phyloP scores from a whole-genome alignment of 2,329 filamentous ascomycete genomes.

The Graphium sp. region DNA sequence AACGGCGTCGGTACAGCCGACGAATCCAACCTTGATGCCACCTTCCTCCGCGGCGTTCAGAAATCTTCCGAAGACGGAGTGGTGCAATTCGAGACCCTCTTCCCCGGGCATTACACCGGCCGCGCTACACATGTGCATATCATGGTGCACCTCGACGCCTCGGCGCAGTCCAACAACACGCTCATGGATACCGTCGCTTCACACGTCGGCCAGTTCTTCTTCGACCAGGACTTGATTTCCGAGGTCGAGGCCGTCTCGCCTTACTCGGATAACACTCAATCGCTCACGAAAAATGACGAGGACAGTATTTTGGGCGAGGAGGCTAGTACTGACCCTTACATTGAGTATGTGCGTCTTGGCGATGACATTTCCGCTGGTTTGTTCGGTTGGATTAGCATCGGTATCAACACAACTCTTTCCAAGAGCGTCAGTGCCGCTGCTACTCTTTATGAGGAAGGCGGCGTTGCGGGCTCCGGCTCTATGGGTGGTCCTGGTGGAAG shows the following conservation, averaged over 20 bases:
- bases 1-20: constrained; percentile 15
- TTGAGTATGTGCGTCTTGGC: constrained; percentile 39
- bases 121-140: constrained; percentile 23
- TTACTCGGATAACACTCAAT: constrained; percentile 24
- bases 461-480: constrained; percentile 9
- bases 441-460: constrained; percentile 14
- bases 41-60: constrained; percentile 22
- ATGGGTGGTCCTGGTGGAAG: background rate
- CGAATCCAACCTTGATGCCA: constrained; percentile 14
- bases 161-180: constrained; percentile 29
- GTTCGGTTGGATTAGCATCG: constrained; percentile 35
- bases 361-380: constrained; percentile 31
- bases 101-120: constrained; percentile 24
- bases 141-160: constrained; percentile 14
- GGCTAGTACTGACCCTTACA: constrained; percentile 34
- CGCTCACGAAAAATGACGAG: constrained; percentile 27
- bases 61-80: constrained; percentile 20
- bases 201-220: constrained; percentile 47
- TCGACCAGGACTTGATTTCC: constrained; percentile 36
- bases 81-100: constrained; percentile 21
- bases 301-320: constrained; percentile 30
- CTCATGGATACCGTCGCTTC: constrained; percentile 28
- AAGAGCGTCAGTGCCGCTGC: constrained; percentile 12
- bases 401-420: constrained; percentile 19
- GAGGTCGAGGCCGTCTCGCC: constrained; percentile 27